Evolutionary conservation across 163 green algal species (phyloP).

Genomic region (Chlorella variabilis): DNA sequence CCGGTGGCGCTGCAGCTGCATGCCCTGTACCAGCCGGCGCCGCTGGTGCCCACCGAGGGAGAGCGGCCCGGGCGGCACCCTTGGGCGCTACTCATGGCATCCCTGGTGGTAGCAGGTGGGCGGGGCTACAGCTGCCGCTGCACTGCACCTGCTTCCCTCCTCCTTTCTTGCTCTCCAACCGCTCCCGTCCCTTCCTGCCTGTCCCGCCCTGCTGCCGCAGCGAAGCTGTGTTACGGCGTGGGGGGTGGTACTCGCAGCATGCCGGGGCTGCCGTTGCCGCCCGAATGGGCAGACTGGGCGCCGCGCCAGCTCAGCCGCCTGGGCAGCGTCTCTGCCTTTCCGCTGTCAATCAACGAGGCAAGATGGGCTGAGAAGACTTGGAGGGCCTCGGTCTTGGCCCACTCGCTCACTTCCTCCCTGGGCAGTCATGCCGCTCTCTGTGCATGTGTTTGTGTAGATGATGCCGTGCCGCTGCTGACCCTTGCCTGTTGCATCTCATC

Average conservation of each 20-base stretch:
- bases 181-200: not conserved
- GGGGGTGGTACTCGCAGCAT: not conserved
- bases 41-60: not conserved
- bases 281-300: slow-evolving; percentile 32
- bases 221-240: slow-evolving; percentile 34
- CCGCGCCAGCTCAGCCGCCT: not conserved
- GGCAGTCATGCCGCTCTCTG: not conserved
- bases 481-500: not conserved
- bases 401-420: not conserved
- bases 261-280: not conserved
- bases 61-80: not conserved
- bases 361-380: not conserved
- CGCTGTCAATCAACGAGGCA: slow-evolving; percentile 2
- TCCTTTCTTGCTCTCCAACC: not conserved
- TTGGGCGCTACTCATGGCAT: slow-evolving; percentile 3
- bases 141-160: too few species aligned
- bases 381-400: too few species aligned
- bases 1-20: slow-evolving; percentile 33
- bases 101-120: slow-evolving; percentile 20
- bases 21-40: slow-evolving; percentile 9
- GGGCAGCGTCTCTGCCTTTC: slow-evolving; percentile 2
- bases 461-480: not conserved
- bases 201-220: not conserved
- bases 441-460: not conserved
- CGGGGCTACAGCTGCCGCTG: not conserved